Percentiles rank a stretch among this genome's conserved stretches.
Conservation (phyloP, 352 stramenopile genomes). For the Phytophthora aleatoria region DNA sequence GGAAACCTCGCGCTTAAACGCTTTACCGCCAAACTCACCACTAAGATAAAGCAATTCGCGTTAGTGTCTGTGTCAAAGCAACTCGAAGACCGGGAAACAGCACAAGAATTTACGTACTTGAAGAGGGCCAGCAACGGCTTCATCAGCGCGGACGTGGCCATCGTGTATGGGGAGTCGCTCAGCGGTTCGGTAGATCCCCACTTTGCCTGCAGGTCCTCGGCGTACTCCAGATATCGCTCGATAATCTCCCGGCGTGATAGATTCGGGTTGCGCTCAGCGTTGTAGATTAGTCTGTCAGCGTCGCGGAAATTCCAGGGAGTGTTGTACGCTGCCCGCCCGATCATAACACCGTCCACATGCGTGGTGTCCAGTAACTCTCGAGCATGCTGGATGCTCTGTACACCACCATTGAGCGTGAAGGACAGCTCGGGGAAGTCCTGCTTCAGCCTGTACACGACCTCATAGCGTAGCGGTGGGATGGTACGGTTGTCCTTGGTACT, state of each 20-base stretch:
- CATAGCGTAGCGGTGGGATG: constrained; percentile 96
- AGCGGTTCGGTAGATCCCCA: constrained; percentile 63
- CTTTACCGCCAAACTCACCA: constrained; percentile 77
- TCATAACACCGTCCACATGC: constrained; percentile 90
- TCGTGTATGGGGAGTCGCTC: constrained; percentile 61
- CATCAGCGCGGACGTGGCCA: constrained; percentile 81
- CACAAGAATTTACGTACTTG: constrained; percentile 52
- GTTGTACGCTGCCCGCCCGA: constrained; percentile 90
- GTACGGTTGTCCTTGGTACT: constrained; percentile 98
- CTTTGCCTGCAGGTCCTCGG: constrained; percentile 71
- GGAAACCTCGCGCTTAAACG: constrained; percentile 81
- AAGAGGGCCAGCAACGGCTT: constrained; percentile 82
- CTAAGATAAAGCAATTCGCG: constrained; percentile 31
- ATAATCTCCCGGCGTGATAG: constrained; percentile 88
- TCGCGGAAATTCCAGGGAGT: constrained; percentile 89
- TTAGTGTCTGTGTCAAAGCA: not conserved
- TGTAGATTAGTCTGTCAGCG: constrained; percentile 86
- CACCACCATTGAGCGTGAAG: constrained; percentile 98
- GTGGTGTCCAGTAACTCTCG: constrained; percentile 84
- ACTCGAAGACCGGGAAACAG: not conserved
- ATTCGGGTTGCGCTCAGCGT: constrained; percentile 69
- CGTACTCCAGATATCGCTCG: constrained; percentile 87
- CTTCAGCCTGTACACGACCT: constrained; percentile 94
- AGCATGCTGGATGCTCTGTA: constrained; percentile 93
- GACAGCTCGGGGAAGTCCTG: constrained; percentile 95